Percentiles rank a stretch among this genome's conserved stretches.
These are phyloP conservation scores for Ophiorrhiza pumila DNA, from an alignment of 257 asterid species.

Conservation along the genomic window DNA sequence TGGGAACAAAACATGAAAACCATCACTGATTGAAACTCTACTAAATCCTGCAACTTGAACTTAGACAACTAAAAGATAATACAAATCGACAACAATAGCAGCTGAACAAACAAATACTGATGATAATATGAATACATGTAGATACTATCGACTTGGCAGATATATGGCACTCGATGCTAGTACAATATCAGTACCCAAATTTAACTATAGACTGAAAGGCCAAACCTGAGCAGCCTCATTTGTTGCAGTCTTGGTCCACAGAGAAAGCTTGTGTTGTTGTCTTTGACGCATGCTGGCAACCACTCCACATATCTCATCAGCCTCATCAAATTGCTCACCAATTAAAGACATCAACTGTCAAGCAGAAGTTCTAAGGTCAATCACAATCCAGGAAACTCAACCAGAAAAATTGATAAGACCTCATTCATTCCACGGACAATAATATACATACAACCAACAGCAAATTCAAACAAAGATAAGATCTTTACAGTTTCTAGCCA, in stretches of 20 bases:
- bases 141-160: background rate
- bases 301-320: conserved; percentile 81
- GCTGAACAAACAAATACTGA: background rate
- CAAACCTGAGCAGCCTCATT: conserved; percentile 91
- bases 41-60: background rate
- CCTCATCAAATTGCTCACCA: conserved; percentile 77
- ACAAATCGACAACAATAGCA: background rate
- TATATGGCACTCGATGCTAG: background rate
- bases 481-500: conserved; percentile 86
- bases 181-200: background rate
- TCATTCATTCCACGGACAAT: background rate
- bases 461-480: background rate
- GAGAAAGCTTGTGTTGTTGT: conserved; percentile 79
- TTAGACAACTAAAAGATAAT: background rate
- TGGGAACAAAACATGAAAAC: background rate
- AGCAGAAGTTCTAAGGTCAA: conserved; percentile 8
- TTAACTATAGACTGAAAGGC: background rate
- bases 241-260: conserved; percentile 91
- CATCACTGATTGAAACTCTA: too few species aligned
- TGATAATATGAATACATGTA: background rate
- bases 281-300: conserved; percentile 78
- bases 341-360: conserved; percentile 65
- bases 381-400: conserved; percentile 2
- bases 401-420: conserved; percentile 1
- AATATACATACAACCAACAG: background rate